A percentile compares a stretch with the other conserved stretches of the same genome.
These are phyloP conservation scores for Podospora anserina DNA, from an alignment of 495 filamentous ascomycete species.

Conservation along the genomic window DNA sequence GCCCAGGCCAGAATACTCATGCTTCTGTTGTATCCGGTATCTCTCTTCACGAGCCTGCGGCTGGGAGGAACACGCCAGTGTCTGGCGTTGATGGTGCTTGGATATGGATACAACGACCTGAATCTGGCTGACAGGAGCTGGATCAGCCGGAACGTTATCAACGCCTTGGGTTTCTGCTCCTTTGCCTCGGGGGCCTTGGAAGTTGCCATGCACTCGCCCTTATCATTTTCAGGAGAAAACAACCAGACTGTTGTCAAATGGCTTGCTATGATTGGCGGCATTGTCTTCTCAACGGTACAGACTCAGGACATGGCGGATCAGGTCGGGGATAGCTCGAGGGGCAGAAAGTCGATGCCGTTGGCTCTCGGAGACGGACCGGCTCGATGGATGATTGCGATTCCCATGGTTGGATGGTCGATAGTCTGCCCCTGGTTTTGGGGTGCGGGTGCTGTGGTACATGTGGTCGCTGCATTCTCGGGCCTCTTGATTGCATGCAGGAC, in stretches of 20 bases:
- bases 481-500: not conserved
- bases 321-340: not conserved
- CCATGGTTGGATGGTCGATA: not conserved
- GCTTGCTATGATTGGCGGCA: not conserved
- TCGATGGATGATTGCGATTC: not conserved
- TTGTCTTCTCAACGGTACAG: not conserved
- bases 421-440: not conserved
- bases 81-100: not conserved
- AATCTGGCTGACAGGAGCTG: not conserved
- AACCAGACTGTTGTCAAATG: not conserved
- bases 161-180: not conserved
- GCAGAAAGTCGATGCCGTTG: not conserved
- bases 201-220: not conserved
- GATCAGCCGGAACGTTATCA: not conserved
- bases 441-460: not conserved
- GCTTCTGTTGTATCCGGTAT: not conserved
- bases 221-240: not conserved
- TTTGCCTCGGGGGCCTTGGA: not conserved
- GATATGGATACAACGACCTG: not conserved
- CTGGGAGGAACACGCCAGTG: not conserved
- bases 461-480: not conserved
- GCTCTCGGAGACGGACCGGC: not conserved
- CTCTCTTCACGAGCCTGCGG: not conserved
- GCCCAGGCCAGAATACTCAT: not conserved
- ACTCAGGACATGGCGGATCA: not conserved